Evolutionary conservation across 2,329 filamentous ascomycete genomes (phyloP).

Genomic region (Paradendryphiella salina): DNA sequence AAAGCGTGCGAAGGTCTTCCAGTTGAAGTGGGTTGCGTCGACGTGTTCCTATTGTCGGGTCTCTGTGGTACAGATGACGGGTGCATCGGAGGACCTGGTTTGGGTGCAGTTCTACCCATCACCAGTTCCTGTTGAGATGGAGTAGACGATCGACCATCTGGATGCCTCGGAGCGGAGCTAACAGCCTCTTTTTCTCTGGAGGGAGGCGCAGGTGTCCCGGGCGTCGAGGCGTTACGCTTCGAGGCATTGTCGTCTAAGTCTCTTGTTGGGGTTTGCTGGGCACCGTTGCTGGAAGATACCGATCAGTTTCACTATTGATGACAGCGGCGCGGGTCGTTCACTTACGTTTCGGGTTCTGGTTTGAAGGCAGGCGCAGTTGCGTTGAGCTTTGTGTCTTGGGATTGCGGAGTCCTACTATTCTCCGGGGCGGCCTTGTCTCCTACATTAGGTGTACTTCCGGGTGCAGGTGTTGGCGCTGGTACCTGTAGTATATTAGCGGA

Average conservation of each 20-base stretch:
- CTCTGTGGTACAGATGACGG: slow-evolving; percentile 32
- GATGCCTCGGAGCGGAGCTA: slow-evolving; percentile 15
- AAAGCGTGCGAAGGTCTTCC: slow-evolving; percentile 49
- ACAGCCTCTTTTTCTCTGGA: slow-evolving; percentile 27
- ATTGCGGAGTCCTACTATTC: slow-evolving; percentile 49
- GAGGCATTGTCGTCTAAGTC: slow-evolving; percentile 21
- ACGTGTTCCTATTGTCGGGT: slow-evolving; percentile 39
- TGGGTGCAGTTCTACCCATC: slow-evolving; percentile 8
- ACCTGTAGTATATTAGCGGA: slow-evolving; percentile 24
- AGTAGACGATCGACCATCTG: slow-evolving; percentile 15
- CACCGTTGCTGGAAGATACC: slow-evolving; percentile 37
- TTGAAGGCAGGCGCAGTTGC: slow-evolving; percentile 68
- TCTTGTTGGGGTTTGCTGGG: slow-evolving; percentile 27
- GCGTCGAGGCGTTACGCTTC: slow-evolving; percentile 17
- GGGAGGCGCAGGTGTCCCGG: slow-evolving; percentile 15
- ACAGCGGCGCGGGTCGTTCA: slow-evolving; percentile 4
- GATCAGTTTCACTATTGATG: slow-evolving; percentile 13
- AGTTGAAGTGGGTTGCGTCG: slow-evolving; percentile 28
- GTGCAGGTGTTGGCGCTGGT: slow-evolving; percentile 26
- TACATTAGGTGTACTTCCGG: slow-evolving; percentile 34
- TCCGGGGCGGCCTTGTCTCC: slow-evolving; percentile 34
- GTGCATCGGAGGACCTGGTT: slow-evolving; percentile 22
- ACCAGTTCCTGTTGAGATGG: slow-evolving; percentile 23
- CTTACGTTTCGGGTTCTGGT: slow-evolving; percentile 49
- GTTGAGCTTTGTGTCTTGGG: slow-evolving; percentile 50